A percentile compares a stretch with the other conserved stretches of the same genome.
These are phyloP conservation scores for Nicotiana benthamiana DNA, from an alignment of 257 asterid genomes.

Conservation along the genomic window DNA sequence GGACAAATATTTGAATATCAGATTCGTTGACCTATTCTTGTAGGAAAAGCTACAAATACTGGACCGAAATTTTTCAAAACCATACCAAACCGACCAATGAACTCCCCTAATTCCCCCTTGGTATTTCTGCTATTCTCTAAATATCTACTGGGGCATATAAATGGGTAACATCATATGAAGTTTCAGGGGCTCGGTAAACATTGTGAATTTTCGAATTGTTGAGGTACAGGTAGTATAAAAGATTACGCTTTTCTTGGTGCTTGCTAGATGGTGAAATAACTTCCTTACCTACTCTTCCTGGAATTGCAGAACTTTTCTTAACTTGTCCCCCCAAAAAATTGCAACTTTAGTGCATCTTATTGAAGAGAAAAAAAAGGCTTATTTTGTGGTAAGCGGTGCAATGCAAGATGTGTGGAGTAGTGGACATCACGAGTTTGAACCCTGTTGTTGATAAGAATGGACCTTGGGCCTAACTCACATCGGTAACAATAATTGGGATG, in stretches of 20 bases:
- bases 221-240: neutral
- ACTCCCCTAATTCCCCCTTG: neutral
- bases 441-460: no score
- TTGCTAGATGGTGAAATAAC: neutral
- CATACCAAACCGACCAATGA: no score
- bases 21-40: neutral
- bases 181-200: neutral
- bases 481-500: no score
- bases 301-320: neutral
- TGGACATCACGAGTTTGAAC: neutral
- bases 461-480: no score
- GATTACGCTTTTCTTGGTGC: neutral
- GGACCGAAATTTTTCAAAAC: neutral
- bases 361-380: neutral
- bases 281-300: neutral
- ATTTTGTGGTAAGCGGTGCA: neutral
- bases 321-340: neutral
- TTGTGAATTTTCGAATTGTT: neutral
- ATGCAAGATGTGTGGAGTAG: neutral
- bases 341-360: neutral
- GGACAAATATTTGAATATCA: neutral
- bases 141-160: neutral
- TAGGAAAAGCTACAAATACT: neutral
- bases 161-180: neutral
- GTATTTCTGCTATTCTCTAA: neutral